These are phyloP conservation scores for Polytrichum formosum DNA, from an alignment of 225 moss, liverwort and hornwort genomes.

Conservation along the genomic window DNA sequence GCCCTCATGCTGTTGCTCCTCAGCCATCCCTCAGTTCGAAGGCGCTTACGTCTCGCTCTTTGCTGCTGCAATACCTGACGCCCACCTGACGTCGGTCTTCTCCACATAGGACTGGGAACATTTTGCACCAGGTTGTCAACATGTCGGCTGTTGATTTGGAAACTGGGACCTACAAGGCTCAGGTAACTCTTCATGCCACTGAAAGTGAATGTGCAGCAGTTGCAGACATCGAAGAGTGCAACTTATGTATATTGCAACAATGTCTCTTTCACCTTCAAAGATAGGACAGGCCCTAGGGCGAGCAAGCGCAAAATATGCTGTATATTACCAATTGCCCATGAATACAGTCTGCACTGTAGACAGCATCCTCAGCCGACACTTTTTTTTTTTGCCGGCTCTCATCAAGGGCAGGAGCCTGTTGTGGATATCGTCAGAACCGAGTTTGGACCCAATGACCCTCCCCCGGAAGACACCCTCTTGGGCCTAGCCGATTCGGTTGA, in stretches of 20 bases:
- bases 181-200: not conserved
- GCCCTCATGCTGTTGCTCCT: constrained; percentile 15
- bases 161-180: constrained; percentile 1
- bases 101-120: not conserved
- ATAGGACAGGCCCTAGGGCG: not conserved
- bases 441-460: too few relatives aligned
- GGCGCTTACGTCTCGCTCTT: constrained; percentile 3
- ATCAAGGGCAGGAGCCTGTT: too few relatives aligned
- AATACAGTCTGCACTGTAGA: too few relatives aligned
- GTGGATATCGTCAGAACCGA: too few relatives aligned
- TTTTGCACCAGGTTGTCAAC: not conserved
- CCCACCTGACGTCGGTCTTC: too few relatives aligned
- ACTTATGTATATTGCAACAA: not conserved
- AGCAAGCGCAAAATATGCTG: not conserved
- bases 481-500: too few relatives aligned
- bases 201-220: not conserved
- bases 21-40: constrained; percentile 9
- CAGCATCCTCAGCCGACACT: too few relatives aligned
- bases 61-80: not conserved
- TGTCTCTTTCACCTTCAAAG: not conserved
- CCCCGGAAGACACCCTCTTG: too few relatives aligned
- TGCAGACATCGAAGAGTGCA: not conserved
- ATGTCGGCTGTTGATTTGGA: constrained; percentile 3
- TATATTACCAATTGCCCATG: too few relatives aligned
- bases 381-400: too few relatives aligned